These are phyloP conservation scores for Acanthamoeba culbertsoni DNA, from an alignment of 208 protist genomes.

Conservation along the genomic window DNA sequence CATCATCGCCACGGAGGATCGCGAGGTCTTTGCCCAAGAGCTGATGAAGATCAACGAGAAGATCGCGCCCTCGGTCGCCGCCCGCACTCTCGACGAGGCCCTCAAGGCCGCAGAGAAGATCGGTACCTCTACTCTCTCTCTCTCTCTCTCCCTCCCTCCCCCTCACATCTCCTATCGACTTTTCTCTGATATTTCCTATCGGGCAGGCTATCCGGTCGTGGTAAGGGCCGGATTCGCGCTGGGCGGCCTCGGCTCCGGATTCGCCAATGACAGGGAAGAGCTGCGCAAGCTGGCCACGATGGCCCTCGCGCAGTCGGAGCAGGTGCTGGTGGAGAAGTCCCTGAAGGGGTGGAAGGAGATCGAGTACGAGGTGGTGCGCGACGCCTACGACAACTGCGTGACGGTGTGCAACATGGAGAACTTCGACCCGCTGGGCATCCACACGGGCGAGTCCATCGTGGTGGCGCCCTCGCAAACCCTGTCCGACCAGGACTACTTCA, in stretches of 20 bases:
- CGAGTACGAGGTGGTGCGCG: conserved; percentile 98
- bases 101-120: conserved; percentile 84
- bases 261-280: conserved; percentile 83
- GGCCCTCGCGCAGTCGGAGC: conserved; percentile 88
- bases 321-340: conserved; percentile 96
- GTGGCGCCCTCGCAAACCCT: conserved; percentile 96
- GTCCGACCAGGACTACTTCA: conserved; percentile 97
- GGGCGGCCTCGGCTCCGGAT: conserved; percentile 97
- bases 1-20: conserved; percentile 96
- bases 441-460: conserved; percentile 99
- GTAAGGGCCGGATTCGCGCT: conserved; percentile 97
- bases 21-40: conserved; percentile 96
- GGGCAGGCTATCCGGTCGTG: conserved; percentile 97
- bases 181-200: too few relatives aligned
- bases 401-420: conserved; percentile 99
- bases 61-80: conserved; percentile 77
- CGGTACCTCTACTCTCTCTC: conserved; percentile 44
- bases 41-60: conserved; percentile 95
- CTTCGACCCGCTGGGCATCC: conserved; percentile 97
- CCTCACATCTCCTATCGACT: conserved; percentile 57
- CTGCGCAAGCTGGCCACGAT: conserved; percentile 73
- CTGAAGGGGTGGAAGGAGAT: conserved; percentile 99
- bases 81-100: conserved; percentile 73
- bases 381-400: conserved; percentile 98
- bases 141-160: not conserved